Evolutionary conservation across 208 protist species (phyloP), one percentile per base, ranked within the genome.

Genomic region (Strigomonas culicis): DNA sequence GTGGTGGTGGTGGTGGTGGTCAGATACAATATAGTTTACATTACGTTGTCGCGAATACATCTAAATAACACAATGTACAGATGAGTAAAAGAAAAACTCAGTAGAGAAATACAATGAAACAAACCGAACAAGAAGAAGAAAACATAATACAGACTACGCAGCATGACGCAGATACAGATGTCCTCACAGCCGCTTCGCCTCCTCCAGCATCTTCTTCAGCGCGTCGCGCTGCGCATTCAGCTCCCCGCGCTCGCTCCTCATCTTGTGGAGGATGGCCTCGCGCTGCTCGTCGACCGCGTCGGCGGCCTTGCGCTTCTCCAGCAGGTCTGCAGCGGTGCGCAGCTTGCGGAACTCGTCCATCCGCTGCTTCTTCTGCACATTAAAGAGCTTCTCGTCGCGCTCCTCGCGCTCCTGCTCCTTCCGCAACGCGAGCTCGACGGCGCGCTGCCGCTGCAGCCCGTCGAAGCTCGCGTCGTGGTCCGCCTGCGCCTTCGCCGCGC

Each of bases 341-440:
- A 95, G 71, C 61, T 93, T 95, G 2, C 63, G 50, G 69, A 88
- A 95, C 71, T 93, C 86, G 15, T 75, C 62, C 55, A 84, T 63
- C 30, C 86, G 86, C 50, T 87, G 79, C 49, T 79, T 76, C 66
- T 84, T 79, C 41, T 75, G 58, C 28, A 93, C 79, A 0, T 72
- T 74, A 60, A 82, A 90, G 13, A 74, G 57, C 66, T 88, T 92
- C 22, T 55, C 58, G 47, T 82, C 76, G 61, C 77, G 70, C 36
- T 75, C 75, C 68, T 90, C 83, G 25, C 81, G 76, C 52, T 92
- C 79, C 4, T 72, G 59, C 58, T 92, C 88, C 7, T 66, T 70
- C 22, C 68, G 74, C 52, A 79, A 66, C 46, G 83, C 56, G 1
- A 74, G 2, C 25, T 84, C 75, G 0, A 68, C 41, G 58, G 66